Base-by-base conservation (phyloP, 805 yeast species). In the Suhomyces pyralidae region DNA sequence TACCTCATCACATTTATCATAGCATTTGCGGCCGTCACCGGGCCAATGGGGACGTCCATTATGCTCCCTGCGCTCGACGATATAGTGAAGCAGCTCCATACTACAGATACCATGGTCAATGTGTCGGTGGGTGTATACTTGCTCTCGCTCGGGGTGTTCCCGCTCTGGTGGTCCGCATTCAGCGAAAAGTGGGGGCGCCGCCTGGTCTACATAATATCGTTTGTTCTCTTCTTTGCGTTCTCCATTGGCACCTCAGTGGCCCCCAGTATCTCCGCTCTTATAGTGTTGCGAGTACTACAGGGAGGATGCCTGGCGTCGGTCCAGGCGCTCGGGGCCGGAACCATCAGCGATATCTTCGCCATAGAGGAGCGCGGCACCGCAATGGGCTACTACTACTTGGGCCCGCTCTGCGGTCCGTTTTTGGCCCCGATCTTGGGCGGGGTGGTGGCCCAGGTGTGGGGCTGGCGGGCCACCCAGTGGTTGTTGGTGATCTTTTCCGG, bases 381-480 rank as follows among this genome's bases (percentile, higher is more conserved):
- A 3, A 80, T 90, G 83, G 96, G 97, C 0, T 73, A 82, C 46
- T 90, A 81, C 60, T 90, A 90, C 63, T 68, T 90, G 46, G 97
- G 97, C 0, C 88, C 93, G 0, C 81, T 90, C 44, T 77, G 84
- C 59, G 96, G 94, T 0, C 97, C 96, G 0, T 74, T 90, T 48
- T 57, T 88, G 3, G 84, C 92, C 12, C 97, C 97, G 1, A 85
- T 90, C 22, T 53, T 76, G 6, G 96, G 96, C 48, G 93, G 96
- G 54, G 83, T 84, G 1, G 78, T 90, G 26, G 80, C 87, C 6
- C 73, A 79, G 43, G 75, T 77, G 9, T 87, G 90, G 85, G 90
- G 90, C 7, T 90, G 96, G 96, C 76, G 96, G 64, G 88, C 93
- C 2, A 88, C 96, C 2, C 94, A 88, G 62, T 90, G 96, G 93